Evolutionary conservation across 2,329 filamentous ascomycete species (phyloP), one percentile per base, ranked within the genome.

Genomic region (Fusarium chuoi): DNA sequence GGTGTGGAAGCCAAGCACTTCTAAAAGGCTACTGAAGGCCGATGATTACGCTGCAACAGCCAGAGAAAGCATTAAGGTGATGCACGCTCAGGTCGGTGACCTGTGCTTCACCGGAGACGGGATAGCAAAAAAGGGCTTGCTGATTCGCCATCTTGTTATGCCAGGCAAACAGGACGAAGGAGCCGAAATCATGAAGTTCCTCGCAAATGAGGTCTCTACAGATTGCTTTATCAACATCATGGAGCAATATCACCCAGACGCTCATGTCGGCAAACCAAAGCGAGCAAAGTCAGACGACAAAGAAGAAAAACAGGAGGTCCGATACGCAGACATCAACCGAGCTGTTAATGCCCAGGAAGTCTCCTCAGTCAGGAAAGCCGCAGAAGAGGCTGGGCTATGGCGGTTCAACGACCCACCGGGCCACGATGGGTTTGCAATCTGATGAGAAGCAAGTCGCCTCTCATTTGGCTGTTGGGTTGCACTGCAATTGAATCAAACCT

Each of bases 171-270:
- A 93, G 78, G 89, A 89, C 24, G 94, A 96, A 82, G 92, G 92
- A 1, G 86, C 87, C 57, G 85, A 90, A 71, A 96, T 97, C 68
- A 92, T 97, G 86, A 86, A 84, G 70, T 97, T 93, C 87, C 84
- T 97, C 22, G 94, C 93, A 0, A 85, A 88, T 35, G 89, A 94
- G 59, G 87, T 97, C 5, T 94, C 92, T 7, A 87, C 85, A 62
- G 93, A 96, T 80, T 86, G 93, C 48, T 96, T 95, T 81, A 89
- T 96, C 68, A 92, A 97, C 79, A 91, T 97, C 74, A 96, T 96
- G 94, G 94, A 97, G 82, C 94, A 97, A 82, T 96, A 96, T 78
- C 91, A 90, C 71, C 94, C 94, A 0, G 89, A 93, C 72, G 94
- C 93, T 0, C 91, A 97, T 80, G 94, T 97, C 2, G 94, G 94